Percentiles rank a stretch among this genome's conserved stretches.
Evolutionary conservation across 495 filamentous ascomycete species (phyloP).

Genomic region (Aspergillus avenaceus): DNA sequence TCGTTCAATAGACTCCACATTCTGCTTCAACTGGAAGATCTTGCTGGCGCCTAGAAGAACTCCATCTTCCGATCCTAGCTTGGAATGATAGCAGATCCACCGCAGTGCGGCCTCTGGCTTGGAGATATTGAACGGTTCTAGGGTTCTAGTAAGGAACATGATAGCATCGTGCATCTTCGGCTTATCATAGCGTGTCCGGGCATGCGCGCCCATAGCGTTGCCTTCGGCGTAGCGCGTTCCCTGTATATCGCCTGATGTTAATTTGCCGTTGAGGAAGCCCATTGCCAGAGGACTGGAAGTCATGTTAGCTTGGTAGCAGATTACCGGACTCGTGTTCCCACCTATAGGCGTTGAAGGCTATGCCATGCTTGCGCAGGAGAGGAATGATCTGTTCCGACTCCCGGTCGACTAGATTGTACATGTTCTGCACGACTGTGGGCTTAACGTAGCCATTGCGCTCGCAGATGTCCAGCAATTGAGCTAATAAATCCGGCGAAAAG

Average conservation of each 20-base stretch:
- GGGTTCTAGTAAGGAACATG: slow-evolving; percentile 9
- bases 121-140: slow-evolving; percentile 15
- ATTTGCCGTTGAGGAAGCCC: slow-evolving; percentile 45
- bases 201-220: slow-evolving; percentile 10
- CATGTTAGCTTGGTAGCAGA: background rate
- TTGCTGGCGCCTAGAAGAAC: slow-evolving; percentile 34
- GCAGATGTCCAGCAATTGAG: too few relatives aligned
- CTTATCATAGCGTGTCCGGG: slow-evolving; percentile 18
- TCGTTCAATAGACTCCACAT: slow-evolving; percentile 20
- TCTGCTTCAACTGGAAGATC: slow-evolving; percentile 23
- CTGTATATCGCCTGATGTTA: slow-evolving; percentile 19
- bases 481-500: too few relatives aligned
- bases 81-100: slow-evolving; percentile 32
- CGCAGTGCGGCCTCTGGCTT: slow-evolving; percentile 26
- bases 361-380: slow-evolving; percentile 41
- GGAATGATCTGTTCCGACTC: slow-evolving; percentile 42
- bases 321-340: too few relatives aligned
- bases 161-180: slow-evolving; percentile 19
- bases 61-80: slow-evolving; percentile 24
- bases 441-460: slow-evolving; percentile 31
- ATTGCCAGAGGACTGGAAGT: slow-evolving; percentile 39
- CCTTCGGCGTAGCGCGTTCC: slow-evolving; percentile 22
- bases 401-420: slow-evolving; percentile 43
- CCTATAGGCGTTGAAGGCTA: slow-evolving; percentile 45
- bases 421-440: slow-evolving; percentile 49